A percentile compares a stretch with the other conserved stretches of the same genome.
These are phyloP conservation scores for Lasiosphaeria ovina DNA, from an alignment of 495 filamentous ascomycete species.

Conservation along the genomic window DNA sequence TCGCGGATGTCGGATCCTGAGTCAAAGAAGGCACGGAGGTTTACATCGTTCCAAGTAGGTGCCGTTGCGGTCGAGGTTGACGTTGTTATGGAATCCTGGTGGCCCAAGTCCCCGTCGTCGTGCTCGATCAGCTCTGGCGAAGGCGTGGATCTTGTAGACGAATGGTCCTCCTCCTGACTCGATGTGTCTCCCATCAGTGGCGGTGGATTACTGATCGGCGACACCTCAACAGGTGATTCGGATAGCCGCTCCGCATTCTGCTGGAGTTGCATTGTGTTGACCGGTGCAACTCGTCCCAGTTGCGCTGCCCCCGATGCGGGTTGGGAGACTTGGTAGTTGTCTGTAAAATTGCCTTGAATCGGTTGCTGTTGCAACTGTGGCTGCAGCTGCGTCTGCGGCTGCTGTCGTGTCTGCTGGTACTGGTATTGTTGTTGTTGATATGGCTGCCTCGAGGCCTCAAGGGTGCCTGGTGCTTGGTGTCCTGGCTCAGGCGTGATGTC, in stretches of 20 bases:
- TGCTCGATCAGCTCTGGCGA: conserved; percentile 64
- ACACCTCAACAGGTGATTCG: conserved; percentile 77
- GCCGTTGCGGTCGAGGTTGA: conserved; percentile 42
- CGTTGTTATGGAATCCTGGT: conserved; percentile 44
- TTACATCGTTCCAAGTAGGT: conserved; percentile 78
- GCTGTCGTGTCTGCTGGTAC: conserved; percentile 8
- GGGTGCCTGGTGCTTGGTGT: conserved; percentile 16
- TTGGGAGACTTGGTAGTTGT: conserved; percentile 32
- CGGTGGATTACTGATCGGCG: conserved; percentile 57
- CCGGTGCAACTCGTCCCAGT: conserved; percentile 18
- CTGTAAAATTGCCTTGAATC: conserved; percentile 34
- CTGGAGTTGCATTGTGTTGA: conserved; percentile 19
- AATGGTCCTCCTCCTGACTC: conserved; percentile 59
- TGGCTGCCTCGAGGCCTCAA: conserved; percentile 11
- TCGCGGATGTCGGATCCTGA: conserved; percentile 90
- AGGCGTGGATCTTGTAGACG: conserved; percentile 62
- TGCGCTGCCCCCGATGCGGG: conserved; percentile 21
- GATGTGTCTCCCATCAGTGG: conserved; percentile 64
- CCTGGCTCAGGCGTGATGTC: conserved; percentile 27
- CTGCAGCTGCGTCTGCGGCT: conserved; percentile 5
- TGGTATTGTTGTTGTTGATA: background rate
- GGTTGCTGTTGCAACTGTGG: conserved; percentile 11
- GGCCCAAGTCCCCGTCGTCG: conserved; percentile 39
- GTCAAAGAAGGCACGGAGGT: conserved; percentile 84
- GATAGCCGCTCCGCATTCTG: conserved; percentile 54